phyloP scores from a whole-genome alignment of 2,329 filamentous ascomycete species.

The Xylaria hypoxylon region DNA sequence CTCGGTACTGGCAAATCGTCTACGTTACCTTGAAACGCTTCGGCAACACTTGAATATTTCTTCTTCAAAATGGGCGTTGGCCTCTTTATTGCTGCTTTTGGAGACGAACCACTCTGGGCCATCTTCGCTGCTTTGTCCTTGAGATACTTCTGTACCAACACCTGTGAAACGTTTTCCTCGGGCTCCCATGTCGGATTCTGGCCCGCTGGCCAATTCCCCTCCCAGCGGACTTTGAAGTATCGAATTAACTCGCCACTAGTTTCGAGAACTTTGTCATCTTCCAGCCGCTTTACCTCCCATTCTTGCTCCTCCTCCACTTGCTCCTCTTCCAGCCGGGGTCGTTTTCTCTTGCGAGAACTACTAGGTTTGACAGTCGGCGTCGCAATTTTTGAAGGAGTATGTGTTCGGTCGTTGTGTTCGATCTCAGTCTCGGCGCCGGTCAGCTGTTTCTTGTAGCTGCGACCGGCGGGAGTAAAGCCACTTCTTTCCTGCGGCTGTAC shows the following conservation, averaged over 20 bases:
- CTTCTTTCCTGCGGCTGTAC: conserved; percentile 5
- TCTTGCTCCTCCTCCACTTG: conserved; percentile 40
- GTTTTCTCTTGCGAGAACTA: conserved; percentile 37
- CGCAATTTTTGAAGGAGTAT: conserved; percentile 10
- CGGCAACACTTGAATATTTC: conserved; percentile 52
- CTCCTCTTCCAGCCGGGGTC: conserved; percentile 37
- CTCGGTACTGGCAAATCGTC: conserved; percentile 30
- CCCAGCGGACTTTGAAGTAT: conserved; percentile 67
- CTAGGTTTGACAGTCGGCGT: conserved; percentile 6
- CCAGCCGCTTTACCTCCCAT: conserved; percentile 60
- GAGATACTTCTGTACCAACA: conserved; percentile 58
- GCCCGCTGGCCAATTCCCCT: conserved; percentile 66
- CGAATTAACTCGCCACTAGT: conserved; percentile 53
- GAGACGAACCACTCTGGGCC: not conserved
- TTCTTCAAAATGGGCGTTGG: conserved; percentile 36
- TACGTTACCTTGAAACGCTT: conserved; percentile 50
- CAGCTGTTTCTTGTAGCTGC: conserved; percentile 39
- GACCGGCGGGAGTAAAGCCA: conserved; percentile 48
- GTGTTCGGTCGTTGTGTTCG: not conserved
- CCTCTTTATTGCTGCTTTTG: not conserved
- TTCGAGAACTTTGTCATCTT: conserved; percentile 56
- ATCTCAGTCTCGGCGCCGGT: not conserved
- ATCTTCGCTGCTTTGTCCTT: conserved; percentile 48
- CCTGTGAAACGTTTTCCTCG: conserved; percentile 60
- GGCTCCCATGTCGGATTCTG: conserved; percentile 71